Percentiles rank a stretch among this genome's conserved stretches.
phyloP scores from a whole-genome alignment of 805 yeast genomes.

The Candida maesae region DNA sequence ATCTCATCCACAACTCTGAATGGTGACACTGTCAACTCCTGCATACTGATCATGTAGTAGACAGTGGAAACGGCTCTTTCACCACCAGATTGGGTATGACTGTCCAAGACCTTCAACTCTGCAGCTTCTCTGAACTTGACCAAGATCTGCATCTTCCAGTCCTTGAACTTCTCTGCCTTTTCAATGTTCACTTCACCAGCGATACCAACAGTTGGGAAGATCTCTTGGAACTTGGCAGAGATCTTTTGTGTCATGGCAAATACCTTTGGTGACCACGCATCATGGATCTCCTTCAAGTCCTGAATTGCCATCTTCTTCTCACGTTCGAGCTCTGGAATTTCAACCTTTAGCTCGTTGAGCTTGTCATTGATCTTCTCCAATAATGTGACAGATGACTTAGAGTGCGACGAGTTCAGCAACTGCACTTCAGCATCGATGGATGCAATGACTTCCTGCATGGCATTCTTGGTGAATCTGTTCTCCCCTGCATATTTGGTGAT shows the following conservation, averaged over 20 bases:
- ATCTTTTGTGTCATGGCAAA: slow-evolving; percentile 49
- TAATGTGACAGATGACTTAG: slow-evolving; percentile 35
- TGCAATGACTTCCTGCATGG: slow-evolving; percentile 38
- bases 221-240: slow-evolving; percentile 58
- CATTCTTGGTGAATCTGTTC: slow-evolving; percentile 35
- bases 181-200: slow-evolving; percentile 74
- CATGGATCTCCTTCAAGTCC: slow-evolving; percentile 37
- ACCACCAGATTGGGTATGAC: slow-evolving; percentile 96
- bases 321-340: slow-evolving; percentile 20
- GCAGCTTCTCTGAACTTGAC: slow-evolving; percentile 84
- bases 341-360: slow-evolving; percentile 21
- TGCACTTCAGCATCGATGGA: slow-evolving; percentile 44
- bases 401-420: slow-evolving; percentile 32
- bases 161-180: slow-evolving; percentile 48
- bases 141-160: slow-evolving; percentile 81
- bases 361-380: slow-evolving; percentile 29
- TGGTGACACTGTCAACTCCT: slow-evolving; percentile 83
- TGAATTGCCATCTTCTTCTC: slow-evolving; percentile 23
- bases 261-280: slow-evolving; percentile 61
- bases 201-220: slow-evolving; percentile 75
- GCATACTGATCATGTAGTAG: slow-evolving; percentile 83
- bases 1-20: slow-evolving; percentile 96
- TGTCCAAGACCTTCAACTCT: slow-evolving; percentile 65
- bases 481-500: slow-evolving; percentile 36
- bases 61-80: slow-evolving; percentile 96